phyloP scores from a whole-genome alignment of 768 basidiomycete genomes.

The Leccinum boreale region DNA sequence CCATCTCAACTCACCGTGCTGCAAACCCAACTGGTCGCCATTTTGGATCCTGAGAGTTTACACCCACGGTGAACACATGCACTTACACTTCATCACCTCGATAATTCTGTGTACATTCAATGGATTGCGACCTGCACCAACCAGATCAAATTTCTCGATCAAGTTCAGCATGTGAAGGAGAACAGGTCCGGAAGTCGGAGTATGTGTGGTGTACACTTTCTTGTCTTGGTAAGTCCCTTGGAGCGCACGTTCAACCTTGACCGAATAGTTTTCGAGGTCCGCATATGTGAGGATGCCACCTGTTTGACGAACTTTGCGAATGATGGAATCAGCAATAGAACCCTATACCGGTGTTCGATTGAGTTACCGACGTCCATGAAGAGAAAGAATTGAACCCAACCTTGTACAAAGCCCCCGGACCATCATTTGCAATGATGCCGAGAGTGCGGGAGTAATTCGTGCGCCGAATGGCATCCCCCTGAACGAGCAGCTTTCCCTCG shows the following conservation, averaged over 20 bases:
- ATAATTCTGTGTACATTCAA: constrained; percentile 76
- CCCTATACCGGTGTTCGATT: constrained; percentile 45
- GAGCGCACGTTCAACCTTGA: constrained; percentile 70
- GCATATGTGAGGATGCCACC: constrained; percentile 79
- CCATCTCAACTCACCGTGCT: constrained; percentile 41
- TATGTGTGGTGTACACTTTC: constrained; percentile 79
- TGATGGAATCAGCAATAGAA: constrained; percentile 73
- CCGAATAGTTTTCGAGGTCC: constrained; percentile 70
- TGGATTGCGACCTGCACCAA: constrained; percentile 49
- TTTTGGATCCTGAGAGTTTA: constrained; percentile 3
- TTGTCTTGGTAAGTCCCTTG: constrained; percentile 72
- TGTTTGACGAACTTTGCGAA: constrained; percentile 63
- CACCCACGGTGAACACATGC: constrained; percentile 15
- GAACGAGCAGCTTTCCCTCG: constrained; percentile 59
- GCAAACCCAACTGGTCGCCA: constrained; percentile 55
- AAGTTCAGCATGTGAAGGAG: constrained; percentile 90
- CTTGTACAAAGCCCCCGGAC: constrained; percentile 80
- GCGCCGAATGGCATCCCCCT: constrained; percentile 73
- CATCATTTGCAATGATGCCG: constrained; percentile 65
- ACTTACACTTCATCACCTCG: constrained; percentile 80
- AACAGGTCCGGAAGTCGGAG: constrained; percentile 89
- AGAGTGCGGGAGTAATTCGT: constrained; percentile 79
- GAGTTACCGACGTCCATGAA: constrained; percentile 6
- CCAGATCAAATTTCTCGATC: constrained; percentile 66
- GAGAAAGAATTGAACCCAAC: constrained; percentile 33